Percentiles rank a stretch among this genome's conserved stretches.
phyloP scores from a whole-genome alignment of 345 rosid species.

The Theobroma cacao region DNA sequence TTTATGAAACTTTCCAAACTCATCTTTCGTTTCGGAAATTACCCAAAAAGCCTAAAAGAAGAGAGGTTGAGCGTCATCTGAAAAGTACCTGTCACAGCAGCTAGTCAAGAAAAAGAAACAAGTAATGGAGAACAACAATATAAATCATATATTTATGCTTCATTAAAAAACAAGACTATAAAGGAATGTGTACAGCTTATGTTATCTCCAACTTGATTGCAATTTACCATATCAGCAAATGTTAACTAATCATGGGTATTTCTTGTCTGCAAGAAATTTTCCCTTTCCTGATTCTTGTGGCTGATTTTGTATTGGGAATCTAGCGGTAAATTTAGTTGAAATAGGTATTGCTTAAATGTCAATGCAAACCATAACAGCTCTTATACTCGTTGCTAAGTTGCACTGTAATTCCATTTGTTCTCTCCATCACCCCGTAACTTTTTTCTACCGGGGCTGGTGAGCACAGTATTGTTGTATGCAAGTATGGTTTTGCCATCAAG shows the following conservation, averaged over 20 bases:
- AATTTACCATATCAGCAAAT: conserved; percentile 5
- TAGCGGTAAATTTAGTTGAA: conserved; percentile 17
- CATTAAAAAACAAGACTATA: conserved; percentile 14
- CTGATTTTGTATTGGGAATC: conserved; percentile 27
- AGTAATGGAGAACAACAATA: not conserved
- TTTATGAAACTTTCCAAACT: conserved; percentile 14
- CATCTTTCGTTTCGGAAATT: conserved; percentile 15
- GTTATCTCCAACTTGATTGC: conserved; percentile 25
- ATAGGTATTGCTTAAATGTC: conserved; percentile 16
- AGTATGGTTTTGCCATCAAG: too few relatives aligned
- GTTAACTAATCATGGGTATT: conserved; percentile 17
- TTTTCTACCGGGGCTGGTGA: too few relatives aligned
- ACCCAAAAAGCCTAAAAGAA: conserved; percentile 15
- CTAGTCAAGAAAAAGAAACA: conserved; percentile 1
- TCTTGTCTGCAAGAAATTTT: conserved; percentile 10
- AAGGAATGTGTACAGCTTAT: not conserved
- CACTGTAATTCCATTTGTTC: too few relatives aligned
- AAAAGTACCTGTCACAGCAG: conserved; percentile 1
- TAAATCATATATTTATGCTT: not conserved
- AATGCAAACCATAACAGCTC: conserved; percentile 6
- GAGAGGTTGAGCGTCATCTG: not conserved
- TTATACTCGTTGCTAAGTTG: not conserved
- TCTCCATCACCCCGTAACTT: too few relatives aligned
- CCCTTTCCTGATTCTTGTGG: conserved; percentile 5
- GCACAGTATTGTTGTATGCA: too few relatives aligned